Base-by-base conservation (phyloP, 176 grass and related monocot genomes). In the Ensete glaucum region DNA sequence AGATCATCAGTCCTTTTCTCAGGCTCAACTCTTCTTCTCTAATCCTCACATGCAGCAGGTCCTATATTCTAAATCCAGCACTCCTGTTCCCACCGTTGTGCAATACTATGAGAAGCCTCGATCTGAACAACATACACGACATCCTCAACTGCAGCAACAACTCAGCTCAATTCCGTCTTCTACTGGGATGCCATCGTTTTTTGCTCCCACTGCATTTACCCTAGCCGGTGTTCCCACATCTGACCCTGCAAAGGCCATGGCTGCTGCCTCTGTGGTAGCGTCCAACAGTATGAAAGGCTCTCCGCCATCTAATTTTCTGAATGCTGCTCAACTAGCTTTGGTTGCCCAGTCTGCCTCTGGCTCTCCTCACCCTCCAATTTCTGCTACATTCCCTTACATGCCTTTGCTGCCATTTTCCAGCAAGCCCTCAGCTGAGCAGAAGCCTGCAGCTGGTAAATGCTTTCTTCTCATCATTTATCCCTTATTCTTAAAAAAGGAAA, bases 1-100 rank as follows among this genome's bases (percentile, higher is more conserved):
- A 62, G 85, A 91, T 76, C 88, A 91, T 48, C 95, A 81, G 57
- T 62, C 51, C 1, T 87, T 83, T 54, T 10, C 54, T 3, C 85
- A 85, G 55, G 48, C 82, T 26, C 90, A 94, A 34, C 79, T 91
- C 67, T 94, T 89, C 78, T 91, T 99, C 75, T 77, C 90, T 73
- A 81, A 49, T 57, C 10, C 48, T 0, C 93, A 81, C 27, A 19
- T 88, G 2, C 88, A 86, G 6, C 95, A 91, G 48, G 73, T 71
- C 27, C 71, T 73, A 17, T 73, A 9, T 23, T 34, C 69, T 60
- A 73, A 76, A 56, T 77, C 80, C 73, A 85, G 72, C 60, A 69
- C 80, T 66, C 85, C 82, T 66, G 87, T 4, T 43, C 34, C 34
- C 34, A 43, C 80, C 62, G 87, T 80, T 34, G 74, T 73, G 13